These are phyloP conservation scores for Pseudocercospora fuligena DNA, from an alignment of 2,329 filamentous ascomycete species.

Conservation along the genomic window DNA sequence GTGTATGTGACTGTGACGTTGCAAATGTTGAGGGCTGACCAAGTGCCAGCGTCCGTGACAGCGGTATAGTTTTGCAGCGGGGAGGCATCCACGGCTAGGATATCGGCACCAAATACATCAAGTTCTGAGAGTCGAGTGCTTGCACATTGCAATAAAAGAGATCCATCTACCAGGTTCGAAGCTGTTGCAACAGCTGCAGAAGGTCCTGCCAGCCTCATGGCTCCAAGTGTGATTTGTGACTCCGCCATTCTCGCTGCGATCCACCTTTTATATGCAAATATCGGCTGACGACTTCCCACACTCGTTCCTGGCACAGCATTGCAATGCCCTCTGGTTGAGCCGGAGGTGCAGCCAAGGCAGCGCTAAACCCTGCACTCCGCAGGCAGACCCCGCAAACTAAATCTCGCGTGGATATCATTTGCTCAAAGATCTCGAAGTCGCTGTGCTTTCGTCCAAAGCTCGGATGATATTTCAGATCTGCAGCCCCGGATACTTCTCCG, in stretches of 20 bases:
- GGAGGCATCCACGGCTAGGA: slow-evolving; percentile 7
- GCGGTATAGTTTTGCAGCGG: slow-evolving; percentile 13
- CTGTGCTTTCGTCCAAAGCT: not conserved
- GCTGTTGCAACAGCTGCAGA: not conserved
- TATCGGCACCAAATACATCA: slow-evolving; percentile 16
- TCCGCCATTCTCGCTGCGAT: not conserved
- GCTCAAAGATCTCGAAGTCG: not conserved
- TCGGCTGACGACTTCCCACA: not conserved
- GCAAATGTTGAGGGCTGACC: slow-evolving; percentile 36
- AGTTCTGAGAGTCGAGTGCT: not conserved
- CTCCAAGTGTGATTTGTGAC: slow-evolving; percentile 6
- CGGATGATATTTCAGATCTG: not conserved
- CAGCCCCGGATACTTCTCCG: not conserved
- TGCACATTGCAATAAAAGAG: slow-evolving; percentile 3
- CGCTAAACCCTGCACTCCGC: not conserved
- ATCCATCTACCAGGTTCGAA: not conserved
- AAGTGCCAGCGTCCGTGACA: not conserved
- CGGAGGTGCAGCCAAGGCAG: not conserved
- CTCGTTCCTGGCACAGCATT: not conserved
- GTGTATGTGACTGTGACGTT: slow-evolving; percentile 46
- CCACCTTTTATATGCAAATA: not conserved
- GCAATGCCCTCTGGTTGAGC: not conserved
- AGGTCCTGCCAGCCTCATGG: slow-evolving; percentile 8
- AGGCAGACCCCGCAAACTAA: not conserved
- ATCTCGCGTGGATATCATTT: not conserved